These are phyloP conservation scores for Podosphaera aphanis DNA, from an alignment of 2,329 filamentous ascomycete genomes.

Conservation along the genomic window DNA sequence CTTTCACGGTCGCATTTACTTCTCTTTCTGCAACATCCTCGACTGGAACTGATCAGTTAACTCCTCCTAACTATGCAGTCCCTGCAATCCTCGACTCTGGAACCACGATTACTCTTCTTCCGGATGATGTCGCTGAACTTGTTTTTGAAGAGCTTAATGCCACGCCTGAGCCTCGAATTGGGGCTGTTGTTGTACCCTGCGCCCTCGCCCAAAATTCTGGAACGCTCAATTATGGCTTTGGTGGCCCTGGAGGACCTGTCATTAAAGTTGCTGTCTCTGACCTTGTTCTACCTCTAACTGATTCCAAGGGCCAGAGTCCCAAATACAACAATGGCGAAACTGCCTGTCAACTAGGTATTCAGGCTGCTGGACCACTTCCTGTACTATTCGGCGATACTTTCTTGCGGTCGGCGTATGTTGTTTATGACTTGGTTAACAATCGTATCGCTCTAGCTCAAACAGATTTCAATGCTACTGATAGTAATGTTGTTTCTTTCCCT, in stretches of 20 bases:
- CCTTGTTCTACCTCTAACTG: slow-evolving; percentile 19
- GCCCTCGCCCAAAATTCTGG: slow-evolving; percentile 18
- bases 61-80: slow-evolving; percentile 18
- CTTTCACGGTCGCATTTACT: slow-evolving; percentile 16
- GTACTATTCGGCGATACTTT: slow-evolving; percentile 27
- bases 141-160: slow-evolving; percentile 24
- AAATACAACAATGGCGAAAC: slow-evolving; percentile 13
- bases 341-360: slow-evolving; percentile 32
- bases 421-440: slow-evolving; percentile 29
- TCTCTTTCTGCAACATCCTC: too few relatives aligned
- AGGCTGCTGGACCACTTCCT: slow-evolving; percentile 14
- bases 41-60: slow-evolving; percentile 20
- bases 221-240: slow-evolving; percentile 25
- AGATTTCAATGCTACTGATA: slow-evolving; percentile 17
- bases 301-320: slow-evolving; percentile 15
- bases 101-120: slow-evolving; percentile 42
- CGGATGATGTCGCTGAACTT: slow-evolving; percentile 26
- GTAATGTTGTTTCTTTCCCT: slow-evolving; percentile 13
- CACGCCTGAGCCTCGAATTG: slow-evolving; percentile 20
- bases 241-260: slow-evolving; percentile 21
- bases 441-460: slow-evolving; percentile 18
- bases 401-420: slow-evolving; percentile 28
- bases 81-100: slow-evolving; percentile 40
- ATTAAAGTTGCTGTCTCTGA: slow-evolving; percentile 24
- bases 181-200: slow-evolving; percentile 27